Conservation (phyloP, 2,329 filamentous ascomycete genomes). For the Leptographium flavum region DNA sequence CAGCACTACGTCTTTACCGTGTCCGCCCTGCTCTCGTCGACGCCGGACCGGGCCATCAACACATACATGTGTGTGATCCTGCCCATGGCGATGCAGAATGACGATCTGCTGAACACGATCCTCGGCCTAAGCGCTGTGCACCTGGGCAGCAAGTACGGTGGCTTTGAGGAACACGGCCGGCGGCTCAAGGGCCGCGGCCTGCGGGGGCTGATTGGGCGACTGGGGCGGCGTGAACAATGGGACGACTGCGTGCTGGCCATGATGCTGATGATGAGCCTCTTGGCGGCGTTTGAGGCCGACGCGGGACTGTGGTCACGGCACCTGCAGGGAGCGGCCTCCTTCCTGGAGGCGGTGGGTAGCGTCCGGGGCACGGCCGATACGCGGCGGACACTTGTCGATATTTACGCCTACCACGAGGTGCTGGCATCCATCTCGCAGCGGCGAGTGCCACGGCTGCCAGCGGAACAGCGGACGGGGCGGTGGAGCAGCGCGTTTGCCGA, state of each 20-base stretch:
- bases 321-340: neutral
- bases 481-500: conserved; percentile 3
- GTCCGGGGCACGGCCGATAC: neutral
- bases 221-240: neutral
- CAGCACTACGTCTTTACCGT: conserved; percentile 6
- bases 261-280: neutral
- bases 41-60: conserved; percentile 1
- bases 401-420: neutral
- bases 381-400: neutral
- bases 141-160: conserved; percentile 14
- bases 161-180: neutral
- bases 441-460: neutral
- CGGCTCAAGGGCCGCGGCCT: neutral
- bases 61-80: conserved; percentile 24
- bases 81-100: conserved; percentile 1
- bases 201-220: neutral
- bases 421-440: neutral
- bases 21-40: conserved; percentile 1
- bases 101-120: conserved; percentile 34
- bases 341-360: neutral
- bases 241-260: neutral
- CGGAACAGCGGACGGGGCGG: neutral
- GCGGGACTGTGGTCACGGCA: neutral
- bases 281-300: neutral
- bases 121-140: conserved; percentile 40